Conservation (phyloP, 176 grass and related monocot genomes). For the barley (Hordeum vulgare) region DNA sequence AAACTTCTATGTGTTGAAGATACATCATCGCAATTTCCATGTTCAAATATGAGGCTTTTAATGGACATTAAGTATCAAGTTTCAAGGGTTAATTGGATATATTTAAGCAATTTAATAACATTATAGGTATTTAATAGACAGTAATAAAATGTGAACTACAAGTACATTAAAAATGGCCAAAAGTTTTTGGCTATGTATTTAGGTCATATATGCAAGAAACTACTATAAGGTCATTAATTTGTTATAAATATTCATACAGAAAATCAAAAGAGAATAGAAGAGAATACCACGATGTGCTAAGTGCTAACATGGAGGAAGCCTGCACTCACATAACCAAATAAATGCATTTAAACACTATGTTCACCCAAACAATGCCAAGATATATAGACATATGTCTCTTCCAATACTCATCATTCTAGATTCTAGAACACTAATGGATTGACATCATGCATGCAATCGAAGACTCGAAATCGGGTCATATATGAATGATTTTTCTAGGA, state of each 20-base stretch:
- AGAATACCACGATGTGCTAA: neutral
- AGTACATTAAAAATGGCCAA: too few species aligned
- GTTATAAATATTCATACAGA: neutral
- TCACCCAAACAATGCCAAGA: neutral
- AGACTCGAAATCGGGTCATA: neutral
- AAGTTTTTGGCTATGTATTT: too few species aligned
- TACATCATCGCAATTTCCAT: too few species aligned
- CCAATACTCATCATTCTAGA: neutral
- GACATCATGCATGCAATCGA: neutral
- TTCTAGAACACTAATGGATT: neutral
- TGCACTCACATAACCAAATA: neutral
- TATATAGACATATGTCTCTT: neutral
- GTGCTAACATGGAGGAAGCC: neutral
- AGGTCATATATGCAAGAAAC: too few species aligned
- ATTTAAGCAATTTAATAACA: too few species aligned
- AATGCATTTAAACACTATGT: neutral
- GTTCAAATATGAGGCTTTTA: too few species aligned
- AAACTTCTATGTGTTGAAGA: too few species aligned
- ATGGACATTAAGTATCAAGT: accelerated
- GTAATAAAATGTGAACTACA: too few species aligned
- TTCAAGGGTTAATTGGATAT: too few species aligned
- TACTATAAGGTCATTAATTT: too few species aligned
- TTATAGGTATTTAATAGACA: too few species aligned
- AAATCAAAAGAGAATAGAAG: neutral
- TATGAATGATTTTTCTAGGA: neutral